Base-by-base conservation (phyloP, 2,329 filamentous ascomycete genomes). In the Knoxdaviesia proteae region DNA sequence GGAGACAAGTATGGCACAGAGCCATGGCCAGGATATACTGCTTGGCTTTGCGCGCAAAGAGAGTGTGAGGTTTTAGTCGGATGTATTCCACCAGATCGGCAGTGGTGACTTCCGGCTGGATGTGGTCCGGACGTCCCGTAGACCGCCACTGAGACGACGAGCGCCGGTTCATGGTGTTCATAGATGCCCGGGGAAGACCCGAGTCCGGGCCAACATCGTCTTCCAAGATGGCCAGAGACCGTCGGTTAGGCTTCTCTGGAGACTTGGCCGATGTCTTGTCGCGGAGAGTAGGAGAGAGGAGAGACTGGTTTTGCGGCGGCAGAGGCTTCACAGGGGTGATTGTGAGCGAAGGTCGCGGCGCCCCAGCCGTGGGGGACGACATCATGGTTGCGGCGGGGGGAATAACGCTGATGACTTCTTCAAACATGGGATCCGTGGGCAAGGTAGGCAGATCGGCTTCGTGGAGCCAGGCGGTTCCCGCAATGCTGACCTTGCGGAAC, bases 401-500 rank as follows among this genome's bases (percentile, higher is more conserved):
- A 20, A 3, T 20, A 20, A 20, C 20, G 20, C 20, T 20, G 20
- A 20, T 20, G 20, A 20, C 3, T 20, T 20, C 20, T 20, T 20
- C 20, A 20, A 20, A 20, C 20, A 20, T 20, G 20, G 20, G 20
- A 20, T 20, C 20, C 20, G 20, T 20, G 20, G 20, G 20, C 20
- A 20, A 2, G 2, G 20, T 20, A 20, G 44, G 44, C 2, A 87
- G 58, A 53, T 92, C 84, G 47, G 69, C 67, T 52, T 90, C 80
- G 50, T 94, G 87, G 33, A 90, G 63, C 84, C 87, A 94, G 1
- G 86, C 80, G 1, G 82, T 86, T 6, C 87, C 87, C 3, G 83
- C 86, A 33, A 94, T 77, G 51, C 82, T 93, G 59, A 94, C 70
- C 56, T 92, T 94, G 38, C 87, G 79, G 55, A 94, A 94, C 47